A percentile compares a stretch with the other conserved stretches of the same genome.
These are phyloP conservation scores for Chlorella sp. DNA, from an alignment of 139 green algal species.

Conservation along the genomic window DNA sequence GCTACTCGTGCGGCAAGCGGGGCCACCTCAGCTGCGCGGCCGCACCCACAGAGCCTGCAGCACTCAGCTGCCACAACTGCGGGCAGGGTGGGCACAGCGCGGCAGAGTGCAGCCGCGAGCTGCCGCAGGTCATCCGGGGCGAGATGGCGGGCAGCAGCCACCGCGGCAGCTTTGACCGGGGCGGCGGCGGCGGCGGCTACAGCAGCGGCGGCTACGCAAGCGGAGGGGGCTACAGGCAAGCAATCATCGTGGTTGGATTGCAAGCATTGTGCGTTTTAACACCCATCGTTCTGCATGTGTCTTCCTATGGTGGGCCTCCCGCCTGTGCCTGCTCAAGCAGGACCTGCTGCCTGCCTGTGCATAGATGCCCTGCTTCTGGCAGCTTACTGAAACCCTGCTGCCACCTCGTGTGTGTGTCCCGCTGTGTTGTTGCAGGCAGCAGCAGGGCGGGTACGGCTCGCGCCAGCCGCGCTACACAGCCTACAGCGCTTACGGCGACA, in stretches of 20 bases:
- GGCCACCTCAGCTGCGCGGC: constrained; percentile 73
- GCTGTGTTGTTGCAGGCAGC: not conserved
- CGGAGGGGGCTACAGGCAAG: not conserved
- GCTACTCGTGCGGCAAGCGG: constrained; percentile 65
- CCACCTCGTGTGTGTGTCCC: too few species aligned
- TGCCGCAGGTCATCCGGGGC: constrained; percentile 23
- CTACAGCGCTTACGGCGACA: not conserved
- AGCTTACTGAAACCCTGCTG: too few species aligned
- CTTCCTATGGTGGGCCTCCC: too few species aligned
- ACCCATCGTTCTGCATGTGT: too few species aligned
- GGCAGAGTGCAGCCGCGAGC: constrained; percentile 18
- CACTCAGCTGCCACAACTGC: constrained; percentile 66
- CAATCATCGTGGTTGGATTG: too few species aligned
- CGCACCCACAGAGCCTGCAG: constrained; percentile 30
- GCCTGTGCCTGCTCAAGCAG: too few species aligned
- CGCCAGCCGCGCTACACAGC: not conserved
- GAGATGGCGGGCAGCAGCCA: constrained; percentile 4
- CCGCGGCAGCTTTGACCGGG: too few species aligned
- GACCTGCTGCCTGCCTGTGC: too few species aligned
- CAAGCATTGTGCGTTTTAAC: too few species aligned
- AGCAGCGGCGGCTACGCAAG: not conserved
- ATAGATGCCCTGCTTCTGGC: too few species aligned
- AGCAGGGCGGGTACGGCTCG: not conserved
- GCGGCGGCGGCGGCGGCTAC: not conserved
- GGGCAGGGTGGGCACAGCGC: constrained; percentile 61